Evolutionary conservation across 805 yeast species (phyloP).

Genomic region (Suhomyces sp.): DNA sequence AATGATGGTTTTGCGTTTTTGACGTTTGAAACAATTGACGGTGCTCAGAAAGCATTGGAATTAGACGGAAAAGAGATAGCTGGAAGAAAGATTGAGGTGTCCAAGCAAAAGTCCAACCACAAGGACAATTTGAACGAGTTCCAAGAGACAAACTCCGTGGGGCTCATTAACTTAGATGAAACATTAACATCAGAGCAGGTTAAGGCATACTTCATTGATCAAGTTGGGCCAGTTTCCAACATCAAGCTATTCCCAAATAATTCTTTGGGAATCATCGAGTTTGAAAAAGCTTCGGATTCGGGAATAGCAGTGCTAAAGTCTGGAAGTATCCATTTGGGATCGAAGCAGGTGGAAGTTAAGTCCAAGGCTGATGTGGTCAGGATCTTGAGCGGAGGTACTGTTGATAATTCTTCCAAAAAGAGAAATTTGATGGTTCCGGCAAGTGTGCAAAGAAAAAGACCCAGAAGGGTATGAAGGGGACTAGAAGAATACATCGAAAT

Average conservation of each 20-base stretch:
- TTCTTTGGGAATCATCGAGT: conserved; percentile 52
- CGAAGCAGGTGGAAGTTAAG: conserved; percentile 18
- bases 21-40: conserved; percentile 41
- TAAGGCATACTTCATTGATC: conserved; percentile 22
- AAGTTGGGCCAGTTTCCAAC: conserved; percentile 35
- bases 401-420: neutral
- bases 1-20: conserved; percentile 72
- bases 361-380: conserved; percentile 5
- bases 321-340: conserved; percentile 40
- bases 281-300: conserved; percentile 41
- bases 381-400: neutral
- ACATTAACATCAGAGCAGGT: conserved; percentile 39
- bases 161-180: conserved; percentile 26
- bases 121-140: conserved; percentile 13
- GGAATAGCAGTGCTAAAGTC: conserved; percentile 51
- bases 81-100: conserved; percentile 50
- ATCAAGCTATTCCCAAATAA: conserved; percentile 47
- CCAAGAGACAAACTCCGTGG: conserved; percentile 18
- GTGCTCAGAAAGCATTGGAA: conserved; percentile 48
- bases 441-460: conserved; percentile 8
- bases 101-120: conserved; percentile 11
- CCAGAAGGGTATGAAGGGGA: neutral
- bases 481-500: too few relatives aligned
- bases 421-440: conserved; percentile 12
- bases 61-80: conserved; percentile 42